These are phyloP conservation scores for Globisporangium lucens DNA, from an alignment of 352 stramenopile species.

Conservation along the genomic window DNA sequence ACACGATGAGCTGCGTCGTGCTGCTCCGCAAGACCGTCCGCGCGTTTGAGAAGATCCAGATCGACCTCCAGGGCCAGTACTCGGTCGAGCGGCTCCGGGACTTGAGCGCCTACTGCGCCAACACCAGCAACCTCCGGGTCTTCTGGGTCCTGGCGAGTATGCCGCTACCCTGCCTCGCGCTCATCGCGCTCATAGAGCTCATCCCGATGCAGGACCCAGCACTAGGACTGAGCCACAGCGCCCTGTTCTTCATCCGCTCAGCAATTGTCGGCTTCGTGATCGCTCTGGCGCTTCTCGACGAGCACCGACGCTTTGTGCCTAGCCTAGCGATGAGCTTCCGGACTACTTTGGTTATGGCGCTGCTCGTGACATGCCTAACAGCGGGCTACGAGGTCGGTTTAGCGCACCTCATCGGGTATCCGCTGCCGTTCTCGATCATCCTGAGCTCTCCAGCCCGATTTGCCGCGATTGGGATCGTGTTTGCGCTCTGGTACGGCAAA, in stretches of 20 bases:
- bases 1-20: background rate
- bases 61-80: constrained; percentile 23
- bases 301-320: constrained; percentile 21
- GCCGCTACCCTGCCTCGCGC: constrained; percentile 18
- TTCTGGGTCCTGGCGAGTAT: background rate
- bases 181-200: constrained; percentile 16
- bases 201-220: constrained; percentile 22
- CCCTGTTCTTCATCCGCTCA: constrained; percentile 21
- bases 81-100: constrained; percentile 15
- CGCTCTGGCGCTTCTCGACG: constrained; percentile 19
- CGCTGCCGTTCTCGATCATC: constrained; percentile 29
- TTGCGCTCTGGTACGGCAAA: background rate
- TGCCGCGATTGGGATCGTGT: background rate
- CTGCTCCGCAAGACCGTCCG: background rate
- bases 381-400: constrained; percentile 10
- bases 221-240: constrained; percentile 15
- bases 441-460: background rate
- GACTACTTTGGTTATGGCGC: constrained; percentile 11
- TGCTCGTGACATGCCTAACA: constrained; percentile 16
- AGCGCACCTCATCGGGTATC: constrained; percentile 21
- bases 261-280: constrained; percentile 21
- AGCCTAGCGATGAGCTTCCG: constrained; percentile 5
- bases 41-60: constrained; percentile 7
- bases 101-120: background rate
- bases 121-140: background rate